Conservation (phyloP, 2,329 filamentous ascomycete genomes). For the Hypomyces perniciosus region DNA sequence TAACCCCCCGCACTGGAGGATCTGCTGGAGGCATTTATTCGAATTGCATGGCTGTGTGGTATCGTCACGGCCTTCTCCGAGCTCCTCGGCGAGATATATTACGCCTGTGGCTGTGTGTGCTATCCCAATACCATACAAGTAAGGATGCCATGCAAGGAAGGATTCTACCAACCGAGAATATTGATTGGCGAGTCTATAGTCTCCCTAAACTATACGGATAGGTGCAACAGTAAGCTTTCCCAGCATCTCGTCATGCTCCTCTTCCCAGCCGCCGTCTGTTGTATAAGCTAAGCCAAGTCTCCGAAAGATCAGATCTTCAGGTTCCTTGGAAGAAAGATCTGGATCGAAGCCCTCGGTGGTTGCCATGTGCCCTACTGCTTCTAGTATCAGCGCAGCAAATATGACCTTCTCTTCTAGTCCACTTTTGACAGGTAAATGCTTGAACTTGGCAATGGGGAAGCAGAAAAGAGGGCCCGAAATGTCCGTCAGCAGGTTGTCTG, state of each 20-base stretch:
- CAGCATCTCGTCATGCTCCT: not conserved
- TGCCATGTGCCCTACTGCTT: conserved; percentile 8
- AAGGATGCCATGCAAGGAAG: too few relatives aligned
- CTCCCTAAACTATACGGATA: not conserved
- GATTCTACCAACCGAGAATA: too few relatives aligned
- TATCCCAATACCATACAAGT: too few relatives aligned
- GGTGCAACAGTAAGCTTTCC: not conserved
- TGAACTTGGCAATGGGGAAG: conserved; percentile 4
- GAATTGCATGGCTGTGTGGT: too few relatives aligned
- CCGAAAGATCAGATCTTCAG: conserved; percentile 3
- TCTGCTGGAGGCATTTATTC: too few relatives aligned
- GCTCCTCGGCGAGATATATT: too few relatives aligned
- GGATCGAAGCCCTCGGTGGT: conserved; percentile 2
- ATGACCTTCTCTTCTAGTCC: conserved; percentile 2
- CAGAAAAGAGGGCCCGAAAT: conserved; percentile 1
- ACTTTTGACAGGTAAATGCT: conserved; percentile 5
- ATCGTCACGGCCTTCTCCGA: too few relatives aligned
- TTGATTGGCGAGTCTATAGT: too few relatives aligned
- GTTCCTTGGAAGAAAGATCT: not conserved
- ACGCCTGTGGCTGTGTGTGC: too few relatives aligned
- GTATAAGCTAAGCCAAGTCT: conserved; percentile 8
- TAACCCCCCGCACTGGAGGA: too few relatives aligned
- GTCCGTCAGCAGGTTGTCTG: not conserved
- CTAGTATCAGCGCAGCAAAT: conserved; percentile 3
- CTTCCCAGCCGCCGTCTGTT: conserved; percentile 3